phyloP scores from a whole-genome alignment of 2,329 filamentous ascomycete genomes.

The Botrytis sinoallii region DNA sequence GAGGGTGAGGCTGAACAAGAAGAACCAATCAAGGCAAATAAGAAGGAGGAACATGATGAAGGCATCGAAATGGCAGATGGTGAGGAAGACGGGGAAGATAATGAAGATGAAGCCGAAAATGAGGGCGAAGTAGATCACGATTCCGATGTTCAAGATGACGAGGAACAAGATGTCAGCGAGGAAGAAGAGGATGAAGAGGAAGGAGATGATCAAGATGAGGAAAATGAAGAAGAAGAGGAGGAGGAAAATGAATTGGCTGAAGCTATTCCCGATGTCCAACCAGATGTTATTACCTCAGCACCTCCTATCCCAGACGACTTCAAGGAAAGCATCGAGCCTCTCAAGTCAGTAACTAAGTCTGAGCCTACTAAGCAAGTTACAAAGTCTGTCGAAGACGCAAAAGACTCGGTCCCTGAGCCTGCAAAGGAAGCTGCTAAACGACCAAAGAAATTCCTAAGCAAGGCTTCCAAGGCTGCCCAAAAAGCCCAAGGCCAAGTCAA shows the following conservation, averaged over 20 bases:
- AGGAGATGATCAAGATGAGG: conserved; percentile 2
- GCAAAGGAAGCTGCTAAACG: conserved; percentile 1
- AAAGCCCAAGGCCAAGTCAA: background rate
- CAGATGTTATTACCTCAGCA: conserved; percentile 15
- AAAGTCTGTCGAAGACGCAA: background rate
- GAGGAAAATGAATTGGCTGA: conserved; percentile 5
- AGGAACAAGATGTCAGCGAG: conserved; percentile 9
- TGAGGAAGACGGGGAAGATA: conserved; percentile 9
- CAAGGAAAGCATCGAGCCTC: background rate
- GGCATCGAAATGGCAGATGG: conserved; percentile 13
- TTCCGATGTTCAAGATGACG: conserved; percentile 7
- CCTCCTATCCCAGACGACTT: conserved; percentile 13
- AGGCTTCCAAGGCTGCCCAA: conserved; percentile 16
- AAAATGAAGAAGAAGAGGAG: conserved; percentile 1
- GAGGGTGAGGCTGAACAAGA: background rate
- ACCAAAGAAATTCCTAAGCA: conserved; percentile 19
- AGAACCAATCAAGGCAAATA: background rate
- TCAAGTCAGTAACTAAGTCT: background rate
- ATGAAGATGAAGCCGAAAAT: background rate
- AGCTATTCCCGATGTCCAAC: conserved; percentile 6
- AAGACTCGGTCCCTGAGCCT: background rate
- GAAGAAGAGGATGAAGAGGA: conserved; percentile 3
- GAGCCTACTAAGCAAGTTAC: conserved; percentile 8
- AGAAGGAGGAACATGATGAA: conserved; percentile 17
- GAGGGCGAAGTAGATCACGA: background rate